Base-by-base conservation (phyloP, 306 rosid genomes). In the Medicago truncatula region DNA sequence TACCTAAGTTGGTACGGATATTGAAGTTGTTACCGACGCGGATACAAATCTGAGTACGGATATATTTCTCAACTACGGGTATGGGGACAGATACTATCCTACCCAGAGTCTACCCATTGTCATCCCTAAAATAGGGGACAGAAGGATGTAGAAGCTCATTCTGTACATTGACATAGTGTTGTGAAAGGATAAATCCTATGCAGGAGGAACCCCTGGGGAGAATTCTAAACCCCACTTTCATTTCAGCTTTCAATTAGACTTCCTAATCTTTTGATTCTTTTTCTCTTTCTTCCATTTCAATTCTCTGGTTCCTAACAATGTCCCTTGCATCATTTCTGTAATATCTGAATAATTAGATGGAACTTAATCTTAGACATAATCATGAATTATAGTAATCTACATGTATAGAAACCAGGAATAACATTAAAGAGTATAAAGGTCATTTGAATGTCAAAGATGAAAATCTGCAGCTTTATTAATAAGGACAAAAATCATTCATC, bases 401-500 rank as follows among this genome's bases (percentile, higher is more conserved):
- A 23, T 76, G 60, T 25, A 38, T 50, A 61, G 21, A 67, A 71
- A 71, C 58, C 57, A 71, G 47, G 7, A 46, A n/a, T 65, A 21
- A 43, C 65, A 76, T 11, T 39, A 65, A 39, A 65, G 17, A 65
- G 28, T 39, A 39, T 9, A 39, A 9, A 65, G 28, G 50, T 65
- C 20, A 70, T 23, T 16, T 47, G 50, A 72, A 64, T 17, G 49
- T 13, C 9, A 57, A 67, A 57, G 46, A 20, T 15, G 57, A 65
- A 41, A 67, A 58, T 38, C 71, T 34, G 40, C 62, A 59, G 23
- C 3, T 17, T 49, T 47, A 60, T 59, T 43, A n/a, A 40, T 56
- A 16, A 52, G 21, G 72, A 39, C 44, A 62, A 6, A 49, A 80
- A 70, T 28, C 76, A 73, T 66, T 83, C 78, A 58, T n/a, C 16